phyloP scores from a whole-genome alignment of 805 yeast species.

The Priceomyces fermenticarens region DNA sequence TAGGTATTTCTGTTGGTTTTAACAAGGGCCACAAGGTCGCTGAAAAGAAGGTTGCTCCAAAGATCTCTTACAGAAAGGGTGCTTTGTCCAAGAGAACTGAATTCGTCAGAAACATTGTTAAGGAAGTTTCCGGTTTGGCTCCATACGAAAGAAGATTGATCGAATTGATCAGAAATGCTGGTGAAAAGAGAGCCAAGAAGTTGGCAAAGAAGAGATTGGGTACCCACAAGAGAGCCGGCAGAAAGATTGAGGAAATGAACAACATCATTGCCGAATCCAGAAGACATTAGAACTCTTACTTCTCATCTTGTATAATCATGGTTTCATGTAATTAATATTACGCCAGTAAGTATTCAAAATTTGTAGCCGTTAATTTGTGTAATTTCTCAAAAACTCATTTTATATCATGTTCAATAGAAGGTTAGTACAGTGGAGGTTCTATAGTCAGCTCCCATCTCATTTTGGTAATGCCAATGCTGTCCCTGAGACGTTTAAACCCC shows the following conservation, averaged over 20 bases:
- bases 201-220: slow-evolving; percentile 99
- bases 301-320: slow-evolving; percentile 4
- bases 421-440: background rate
- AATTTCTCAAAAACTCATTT: background rate
- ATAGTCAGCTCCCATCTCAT: slow-evolving; percentile 20
- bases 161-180: slow-evolving; percentile 99
- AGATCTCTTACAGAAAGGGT: slow-evolving; percentile 94
- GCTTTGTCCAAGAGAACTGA: slow-evolving; percentile 91
- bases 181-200: slow-evolving; percentile 99
- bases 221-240: slow-evolving; percentile 99
- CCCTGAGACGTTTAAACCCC: slow-evolving; percentile 16
- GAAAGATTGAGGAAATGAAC: slow-evolving; percentile 99
- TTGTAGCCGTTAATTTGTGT: background rate
- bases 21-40: slow-evolving; percentile 99
- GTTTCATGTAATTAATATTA: slow-evolving; percentile 3
- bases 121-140: slow-evolving; percentile 98
- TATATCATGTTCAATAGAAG: too few species aligned
- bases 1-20: slow-evolving; percentile 95
- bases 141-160: slow-evolving; percentile 99
- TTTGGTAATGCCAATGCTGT: slow-evolving; percentile 16
- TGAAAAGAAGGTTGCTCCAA: slow-evolving; percentile 68
- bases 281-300: slow-evolving; percentile 61
- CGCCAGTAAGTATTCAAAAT: background rate
- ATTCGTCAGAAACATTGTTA: slow-evolving; percentile 92
- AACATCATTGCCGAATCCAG: slow-evolving; percentile 94